Conservation (phyloP, 352 stramenopile species). For the Globisporangium mamillatum region DNA sequence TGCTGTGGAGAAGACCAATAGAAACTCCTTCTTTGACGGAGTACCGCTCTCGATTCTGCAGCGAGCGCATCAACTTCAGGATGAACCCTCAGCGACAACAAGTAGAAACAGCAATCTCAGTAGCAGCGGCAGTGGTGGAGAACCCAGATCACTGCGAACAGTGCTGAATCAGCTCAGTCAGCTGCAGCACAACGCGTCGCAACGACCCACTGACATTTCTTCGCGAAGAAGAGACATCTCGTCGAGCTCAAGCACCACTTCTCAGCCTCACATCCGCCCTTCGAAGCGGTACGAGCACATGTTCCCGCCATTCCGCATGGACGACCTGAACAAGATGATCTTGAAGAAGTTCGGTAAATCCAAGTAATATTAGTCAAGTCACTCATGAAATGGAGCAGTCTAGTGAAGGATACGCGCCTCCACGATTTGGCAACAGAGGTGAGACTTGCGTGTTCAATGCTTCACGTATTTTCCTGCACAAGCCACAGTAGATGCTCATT, state of each 20-base stretch:
- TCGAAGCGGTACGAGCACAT: conserved; percentile 47
- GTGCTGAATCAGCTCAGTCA: background rate
- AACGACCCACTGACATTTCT: background rate
- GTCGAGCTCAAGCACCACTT: background rate
- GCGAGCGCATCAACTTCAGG: background rate
- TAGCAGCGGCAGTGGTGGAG: background rate
- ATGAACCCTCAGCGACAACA: background rate
- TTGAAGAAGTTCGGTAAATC: conserved; percentile 20
- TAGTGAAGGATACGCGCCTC: background rate
- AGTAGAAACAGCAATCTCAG: background rate
- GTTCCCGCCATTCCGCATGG: conserved; percentile 42
- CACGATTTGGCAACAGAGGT: background rate
- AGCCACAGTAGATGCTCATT: background rate
- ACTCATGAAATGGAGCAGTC: background rate
- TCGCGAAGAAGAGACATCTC: background rate
- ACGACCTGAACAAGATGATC: conserved; percentile 33
- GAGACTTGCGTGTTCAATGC: background rate
- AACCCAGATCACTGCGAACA: background rate
- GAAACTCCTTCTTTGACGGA: conserved; percentile 4
- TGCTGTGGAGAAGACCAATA: background rate
- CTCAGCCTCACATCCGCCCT: conserved; percentile 5
- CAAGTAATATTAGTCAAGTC: background rate
- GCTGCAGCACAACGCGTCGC: background rate
- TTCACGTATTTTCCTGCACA: background rate
- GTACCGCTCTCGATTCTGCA: conserved; percentile 16